Base-by-base conservation (phyloP, 805 yeast species). In the Spathaspora passalidarum region DNA sequence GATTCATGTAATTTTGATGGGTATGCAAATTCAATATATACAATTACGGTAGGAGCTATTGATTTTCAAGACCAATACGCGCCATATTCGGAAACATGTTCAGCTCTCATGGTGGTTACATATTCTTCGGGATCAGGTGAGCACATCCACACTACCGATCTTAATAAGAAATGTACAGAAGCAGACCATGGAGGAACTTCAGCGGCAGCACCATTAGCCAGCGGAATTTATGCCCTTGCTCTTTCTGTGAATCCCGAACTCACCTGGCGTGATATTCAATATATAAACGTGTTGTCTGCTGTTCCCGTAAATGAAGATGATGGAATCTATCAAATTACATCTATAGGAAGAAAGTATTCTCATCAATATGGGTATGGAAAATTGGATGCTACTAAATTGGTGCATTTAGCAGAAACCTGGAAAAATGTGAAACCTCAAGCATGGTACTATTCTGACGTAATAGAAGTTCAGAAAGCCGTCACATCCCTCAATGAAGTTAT, bases 191-290 rank as follows among this genome's bases (percentile, higher is more conserved):
- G 97, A 9, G 99, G 99, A 17, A 94, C 99, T 0, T 92, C 98
- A 18, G 99, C 99, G 0, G 97, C 99, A 13, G 99, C 99, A 0
- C 99, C 99, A 0, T 74, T 94, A 46, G 98, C 97, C 0, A 97
- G 98, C 0, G 99, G 98, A n/a, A 77, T 94, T 1, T 89, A 87
- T 61, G 80, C 97, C 0, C 71, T 94, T 43, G 88, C 88, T 2
- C 70, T 94, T 42, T 82, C 84, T 55, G 90, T 84, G 2, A 86
- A 96, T 53, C 96, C 97, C 1, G 76, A 84, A 4, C 76, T 94
- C 45, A 87, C 97, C 0, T 94, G 99, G 99, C 79, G 99, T 61
- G 99, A 94, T 62, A 75, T 91, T 45, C 99, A 94, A 67, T 88
- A 91, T 57, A 72, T 94, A 17, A 79, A 87, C 2, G 82, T 92